Conservation (phyloP, 306 rosid genomes). For the Cucumis hystrix region DNA sequence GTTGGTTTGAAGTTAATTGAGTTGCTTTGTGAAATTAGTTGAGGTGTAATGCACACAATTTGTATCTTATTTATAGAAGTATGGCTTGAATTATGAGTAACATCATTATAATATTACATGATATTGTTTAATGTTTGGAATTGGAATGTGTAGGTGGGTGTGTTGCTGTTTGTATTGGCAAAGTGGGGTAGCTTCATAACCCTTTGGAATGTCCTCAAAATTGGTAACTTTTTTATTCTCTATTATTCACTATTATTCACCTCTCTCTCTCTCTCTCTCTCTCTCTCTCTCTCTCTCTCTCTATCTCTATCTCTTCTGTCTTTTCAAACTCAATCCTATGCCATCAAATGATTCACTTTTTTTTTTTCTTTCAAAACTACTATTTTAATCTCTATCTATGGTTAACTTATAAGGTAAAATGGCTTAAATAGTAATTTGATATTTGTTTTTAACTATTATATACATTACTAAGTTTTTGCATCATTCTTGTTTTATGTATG, state of each 20-base stretch:
- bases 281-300: background rate
- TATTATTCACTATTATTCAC: background rate
- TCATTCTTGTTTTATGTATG: too few relatives aligned
- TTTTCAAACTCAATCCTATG: background rate
- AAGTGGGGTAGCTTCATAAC: slow-evolving; percentile 82
- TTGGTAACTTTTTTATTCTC: slow-evolving; percentile 21
- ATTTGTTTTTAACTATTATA: too few relatives aligned
- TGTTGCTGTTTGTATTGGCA: slow-evolving; percentile 72
- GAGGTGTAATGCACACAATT: too few relatives aligned
- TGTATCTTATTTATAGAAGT: too few relatives aligned
- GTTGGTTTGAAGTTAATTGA: too few relatives aligned
- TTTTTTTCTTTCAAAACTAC: background rate
- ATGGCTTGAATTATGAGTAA: too few relatives aligned
- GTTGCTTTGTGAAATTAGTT: too few relatives aligned
- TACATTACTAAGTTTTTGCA: too few relatives aligned
- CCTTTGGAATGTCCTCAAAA: slow-evolving; percentile 67
- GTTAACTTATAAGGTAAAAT: too few relatives aligned
- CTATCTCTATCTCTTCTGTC: background rate
- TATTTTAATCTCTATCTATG: background rate
- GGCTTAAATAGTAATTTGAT: background rate
- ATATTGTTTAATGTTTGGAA: background rate
- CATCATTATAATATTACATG: too few relatives aligned
- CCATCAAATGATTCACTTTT: background rate
- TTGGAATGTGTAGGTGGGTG: slow-evolving; percentile 52
- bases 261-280: background rate